A percentile compares a stretch with the other conserved stretches of the same genome.
These are phyloP conservation scores for Orobanche coerulescens DNA, from an alignment of 257 asterid species.

Conservation along the genomic window DNA sequence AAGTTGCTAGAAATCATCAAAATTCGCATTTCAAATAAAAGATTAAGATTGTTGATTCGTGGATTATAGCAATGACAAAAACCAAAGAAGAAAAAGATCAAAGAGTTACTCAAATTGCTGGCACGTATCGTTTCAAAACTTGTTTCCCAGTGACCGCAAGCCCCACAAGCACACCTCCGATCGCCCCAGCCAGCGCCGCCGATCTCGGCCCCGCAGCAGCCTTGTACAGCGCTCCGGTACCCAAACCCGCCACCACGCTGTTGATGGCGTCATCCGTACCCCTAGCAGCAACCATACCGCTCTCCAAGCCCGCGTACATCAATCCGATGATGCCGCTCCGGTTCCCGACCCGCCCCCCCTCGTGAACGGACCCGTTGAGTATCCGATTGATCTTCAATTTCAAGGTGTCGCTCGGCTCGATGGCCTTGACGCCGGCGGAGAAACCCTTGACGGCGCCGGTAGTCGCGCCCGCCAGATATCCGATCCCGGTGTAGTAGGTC, in stretches of 20 bases:
- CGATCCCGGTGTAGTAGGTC: slow-evolving; percentile 76
- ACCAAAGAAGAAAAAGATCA: slow-evolving; percentile 23
- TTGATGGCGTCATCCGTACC: slow-evolving; percentile 49
- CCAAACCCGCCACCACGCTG: slow-evolving; percentile 53
- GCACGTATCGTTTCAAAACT: slow-evolving; percentile 45
- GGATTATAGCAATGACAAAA: slow-evolving; percentile 20
- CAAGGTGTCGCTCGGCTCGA: slow-evolving; percentile 56
- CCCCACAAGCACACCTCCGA: slow-evolving; percentile 49
- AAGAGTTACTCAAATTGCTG: slow-evolving; percentile 33
- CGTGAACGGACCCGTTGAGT: slow-evolving; percentile 68
- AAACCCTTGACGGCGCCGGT: slow-evolving; percentile 66
- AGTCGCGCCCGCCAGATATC: slow-evolving; percentile 65
- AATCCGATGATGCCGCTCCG: slow-evolving; percentile 65
- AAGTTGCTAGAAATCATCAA: slow-evolving; percentile 9
- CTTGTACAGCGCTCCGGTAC: slow-evolving; percentile 43
- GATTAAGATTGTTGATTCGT: slow-evolving; percentile 30
- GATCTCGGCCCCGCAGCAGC: slow-evolving; percentile 55
- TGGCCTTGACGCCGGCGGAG: slow-evolving; percentile 47
- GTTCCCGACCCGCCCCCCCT: slow-evolving; percentile 65
- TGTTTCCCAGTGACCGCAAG: slow-evolving; percentile 48
- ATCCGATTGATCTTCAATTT: slow-evolving; percentile 64
- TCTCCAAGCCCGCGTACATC: slow-evolving; percentile 75
- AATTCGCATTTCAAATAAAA: slow-evolving; percentile 31
- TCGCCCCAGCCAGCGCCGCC: slow-evolving; percentile 61
- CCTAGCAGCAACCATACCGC: slow-evolving; percentile 63